Evolutionary conservation across 1,284 basidiomycete species (phyloP).

Genomic region (Malassezia arunalokei): DNA sequence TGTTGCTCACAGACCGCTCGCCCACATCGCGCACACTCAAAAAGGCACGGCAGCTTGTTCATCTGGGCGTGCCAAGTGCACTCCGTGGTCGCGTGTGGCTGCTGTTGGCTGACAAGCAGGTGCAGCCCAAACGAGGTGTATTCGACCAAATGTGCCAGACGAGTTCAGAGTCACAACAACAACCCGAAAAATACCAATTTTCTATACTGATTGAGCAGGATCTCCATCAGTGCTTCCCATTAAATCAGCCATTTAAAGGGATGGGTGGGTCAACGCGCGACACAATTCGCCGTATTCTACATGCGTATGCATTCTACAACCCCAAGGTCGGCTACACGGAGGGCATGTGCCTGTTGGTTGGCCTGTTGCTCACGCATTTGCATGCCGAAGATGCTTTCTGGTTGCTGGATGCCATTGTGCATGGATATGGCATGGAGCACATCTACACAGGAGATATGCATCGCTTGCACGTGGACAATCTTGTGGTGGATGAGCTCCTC

Average conservation of each 20-base stretch:
- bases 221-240: conserved; percentile 34
- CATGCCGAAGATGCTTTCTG: conserved; percentile 87
- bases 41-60: conserved; percentile 61
- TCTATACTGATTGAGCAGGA: conserved; percentile 43
- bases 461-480: conserved; percentile 67
- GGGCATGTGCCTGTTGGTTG: conserved; percentile 66
- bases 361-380: conserved; percentile 64
- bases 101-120: conserved; percentile 30
- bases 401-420: conserved; percentile 60
- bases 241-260: conserved; percentile 34
- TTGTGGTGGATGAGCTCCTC: conserved; percentile 63
- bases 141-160: conserved; percentile 36
- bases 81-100: conserved; percentile 42
- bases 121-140: conserved; percentile 29
- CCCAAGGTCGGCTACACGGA: conserved; percentile 46
- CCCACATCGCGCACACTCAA: conserved; percentile 70
- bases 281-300: conserved; percentile 37
- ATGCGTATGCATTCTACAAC: conserved; percentile 47
- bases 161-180: conserved; percentile 23
- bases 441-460: conserved; percentile 63
- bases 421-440: conserved; percentile 49
- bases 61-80: conserved; percentile 58
- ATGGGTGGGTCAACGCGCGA: conserved; percentile 25
- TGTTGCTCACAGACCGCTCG: conserved; percentile 6
- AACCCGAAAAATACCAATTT: conserved; percentile 29